Evolutionary conservation across 345 rosid genomes (phyloP).

Genomic region (Brassica napus): DNA sequence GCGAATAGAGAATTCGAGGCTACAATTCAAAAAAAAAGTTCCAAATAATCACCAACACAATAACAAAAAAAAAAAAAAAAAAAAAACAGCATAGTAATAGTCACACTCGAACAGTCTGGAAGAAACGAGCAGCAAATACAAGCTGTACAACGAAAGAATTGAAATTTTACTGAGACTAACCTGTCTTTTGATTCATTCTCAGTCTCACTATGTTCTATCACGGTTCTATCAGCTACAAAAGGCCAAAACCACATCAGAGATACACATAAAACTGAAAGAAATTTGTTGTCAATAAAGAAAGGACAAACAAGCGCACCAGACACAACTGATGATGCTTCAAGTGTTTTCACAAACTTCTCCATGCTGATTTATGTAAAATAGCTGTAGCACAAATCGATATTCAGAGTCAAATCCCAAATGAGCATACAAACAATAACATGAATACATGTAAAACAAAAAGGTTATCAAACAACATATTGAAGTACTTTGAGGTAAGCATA

Average conservation of each 20-base stretch:
- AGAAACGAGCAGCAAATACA: neutral
- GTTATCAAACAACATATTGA: conserved; percentile 48
- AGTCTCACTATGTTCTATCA: conserved; percentile 4
- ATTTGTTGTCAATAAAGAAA: no score
- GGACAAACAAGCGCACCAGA: conserved; percentile 43
- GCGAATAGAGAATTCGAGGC: conserved; percentile 53
- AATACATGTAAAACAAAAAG: neutral
- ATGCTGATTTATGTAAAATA: conserved; percentile 79
- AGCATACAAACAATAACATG: neutral
- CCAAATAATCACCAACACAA: neutral
- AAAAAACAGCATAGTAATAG: neutral
- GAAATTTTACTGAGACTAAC: conserved; percentile 41
- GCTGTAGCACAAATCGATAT: conserved; percentile 39
- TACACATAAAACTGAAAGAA: neutral
- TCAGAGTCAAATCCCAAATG: conserved; percentile 11
- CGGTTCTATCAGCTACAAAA: conserved; percentile 37
- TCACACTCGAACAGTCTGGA: neutral
- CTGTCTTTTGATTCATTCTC: conserved; percentile 48
- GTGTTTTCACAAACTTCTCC: conserved; percentile 58
- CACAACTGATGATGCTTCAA: conserved; percentile 42
- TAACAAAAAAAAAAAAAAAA: no score
- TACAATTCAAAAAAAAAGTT: conserved; percentile 34
- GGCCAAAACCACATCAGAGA: conserved; percentile 6
- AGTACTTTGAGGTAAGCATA: conserved; percentile 64
- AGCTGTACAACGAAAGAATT: neutral